Evolutionary conservation across 805 yeast genomes (phyloP), one percentile per base, ranked within the genome.

Genomic region (Saccharomycopsis fermentans): DNA sequence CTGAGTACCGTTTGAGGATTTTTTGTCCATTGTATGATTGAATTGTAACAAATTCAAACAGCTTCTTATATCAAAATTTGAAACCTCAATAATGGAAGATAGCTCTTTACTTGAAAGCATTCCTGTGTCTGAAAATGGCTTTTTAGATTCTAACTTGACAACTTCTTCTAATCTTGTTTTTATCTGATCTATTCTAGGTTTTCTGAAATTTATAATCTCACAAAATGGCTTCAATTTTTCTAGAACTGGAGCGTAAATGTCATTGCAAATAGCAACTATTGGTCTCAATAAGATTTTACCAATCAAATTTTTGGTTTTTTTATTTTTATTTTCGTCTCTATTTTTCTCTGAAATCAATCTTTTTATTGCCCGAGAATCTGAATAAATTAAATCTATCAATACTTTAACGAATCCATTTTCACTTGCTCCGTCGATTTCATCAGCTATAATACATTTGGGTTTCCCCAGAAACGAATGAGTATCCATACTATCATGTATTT

Each of bases 181-280:
- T 29, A 80, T 69, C 39, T 75, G 76, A 55, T 69, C 72, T 56
- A 73, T 76, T 1, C 80, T 67, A 0, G 95, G 84, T 58, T 81
- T 82, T 59, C 75, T 77, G 66, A 90, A 86, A 6, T 80, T 69
- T 1, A 92, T 75, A 6, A 87, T 75, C 65, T 92, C 97, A 62
- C 92, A 82, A 60, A 77, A 72, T 0, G 86, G 85, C 61, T 92
- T 81, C 61, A 92, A 73, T 58, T 81, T 82, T 56, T 89, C 95
- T 70, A 92, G 74, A 1, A 87, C 81, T 2, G 83, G 80, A 0
- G 88, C 80, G 69, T 87, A 90, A 1, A 87, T 77, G 66, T 94
- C 96, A 67, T 92, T 94, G 68, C 97, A 95, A 58, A 94, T 81
- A 48, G 96, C 91, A 57, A 92, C 88, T 19, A 94, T 89, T 1